These are phyloP conservation scores for Hyaloscypha hepaticicola DNA, from an alignment of 495 filamentous ascomycete species.

Conservation along the genomic window DNA sequence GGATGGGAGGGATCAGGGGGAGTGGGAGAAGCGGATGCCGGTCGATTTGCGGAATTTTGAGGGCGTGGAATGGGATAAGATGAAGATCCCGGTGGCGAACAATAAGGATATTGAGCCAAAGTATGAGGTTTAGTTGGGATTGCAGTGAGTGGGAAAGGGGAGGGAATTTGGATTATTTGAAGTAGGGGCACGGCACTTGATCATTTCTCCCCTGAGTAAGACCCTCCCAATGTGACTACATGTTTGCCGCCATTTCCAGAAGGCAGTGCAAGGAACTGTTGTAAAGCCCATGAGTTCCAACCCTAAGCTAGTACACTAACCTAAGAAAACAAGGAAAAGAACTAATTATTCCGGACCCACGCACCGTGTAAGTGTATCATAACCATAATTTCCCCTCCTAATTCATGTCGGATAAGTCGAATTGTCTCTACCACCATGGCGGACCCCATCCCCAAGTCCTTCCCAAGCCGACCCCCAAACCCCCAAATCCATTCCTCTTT, in stretches of 20 bases:
- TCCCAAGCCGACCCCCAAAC: constrained; percentile 24
- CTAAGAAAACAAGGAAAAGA: neutral
- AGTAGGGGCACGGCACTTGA: too few species aligned
- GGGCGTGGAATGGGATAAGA: constrained; percentile 19
- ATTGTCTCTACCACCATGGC: constrained; percentile 22
- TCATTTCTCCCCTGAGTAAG: too few species aligned
- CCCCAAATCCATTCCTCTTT: constrained; percentile 15
- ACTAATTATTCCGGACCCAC: neutral
- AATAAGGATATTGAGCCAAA: neutral
- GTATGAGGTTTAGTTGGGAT: neutral
- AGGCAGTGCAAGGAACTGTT: too few species aligned
- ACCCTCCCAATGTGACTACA: too few species aligned
- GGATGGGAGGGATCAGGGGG: neutral
- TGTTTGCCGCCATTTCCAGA: too few species aligned
- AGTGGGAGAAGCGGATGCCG: constrained; percentile 1
- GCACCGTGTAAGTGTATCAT: neutral
- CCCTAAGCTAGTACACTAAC: too few species aligned
- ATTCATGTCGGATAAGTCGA: neutral
- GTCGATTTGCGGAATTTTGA: constrained; percentile 24
- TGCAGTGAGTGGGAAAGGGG: too few species aligned
- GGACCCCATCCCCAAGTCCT: constrained; percentile 28
- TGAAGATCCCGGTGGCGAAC: neutral
- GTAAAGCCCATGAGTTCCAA: too few species aligned
- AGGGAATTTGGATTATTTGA: neutral
- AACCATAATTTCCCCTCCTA: neutral